Evolutionary conservation across 306 rosid species (phyloP), one percentile per base, ranked within the genome.

Genomic region (Canavalia gladiata): DNA sequence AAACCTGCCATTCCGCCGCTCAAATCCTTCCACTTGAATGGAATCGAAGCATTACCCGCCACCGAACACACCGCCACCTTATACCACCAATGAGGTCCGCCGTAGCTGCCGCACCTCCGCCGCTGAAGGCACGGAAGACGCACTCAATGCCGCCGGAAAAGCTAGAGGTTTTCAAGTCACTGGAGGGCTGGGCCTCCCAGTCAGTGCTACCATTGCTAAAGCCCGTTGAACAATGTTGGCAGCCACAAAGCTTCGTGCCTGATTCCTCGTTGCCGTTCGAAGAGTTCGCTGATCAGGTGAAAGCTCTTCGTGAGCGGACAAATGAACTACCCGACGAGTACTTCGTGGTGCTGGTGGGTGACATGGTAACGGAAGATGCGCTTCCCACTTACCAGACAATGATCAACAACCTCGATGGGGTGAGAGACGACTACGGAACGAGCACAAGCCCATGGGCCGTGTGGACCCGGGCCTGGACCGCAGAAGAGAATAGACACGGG

Each of bases 401-500:
- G 91, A 73, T 92, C 60, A 92, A 89, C 71, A 89, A 88, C 25
- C 73, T 92, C 18, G 98, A 94, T 30, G 97, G 94, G 0, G 89
- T 92, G 0, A 75, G 65, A 42, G 98, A 94, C 18, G 91, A 87
- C 42, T 84, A 76, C 0, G 96, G 96, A 0, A 79, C 90, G 2
- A 87, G 97, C 85, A 77, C 73, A 0, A 87, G 86, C 82, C 89
- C 96, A 0, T 92, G 97, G 98, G 98, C 97, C 0, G 50, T n/a
- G 3, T 94, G 97, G 98, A 89, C 90, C 18, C 83, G 94, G 81
- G 80, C 92, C 3, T 92, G 98, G 95, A 89, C 92, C 0, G 95
- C 97, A 0, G 97, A 94, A 81, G 98, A 92, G 62, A 94, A 94
- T 63, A 83, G 98, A 12, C 96, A 94, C 5, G 97, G 98, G 0